phyloP scores from a whole-genome alignment of 2,329 filamentous ascomycete species.

The Tolypocladium tundrense region DNA sequence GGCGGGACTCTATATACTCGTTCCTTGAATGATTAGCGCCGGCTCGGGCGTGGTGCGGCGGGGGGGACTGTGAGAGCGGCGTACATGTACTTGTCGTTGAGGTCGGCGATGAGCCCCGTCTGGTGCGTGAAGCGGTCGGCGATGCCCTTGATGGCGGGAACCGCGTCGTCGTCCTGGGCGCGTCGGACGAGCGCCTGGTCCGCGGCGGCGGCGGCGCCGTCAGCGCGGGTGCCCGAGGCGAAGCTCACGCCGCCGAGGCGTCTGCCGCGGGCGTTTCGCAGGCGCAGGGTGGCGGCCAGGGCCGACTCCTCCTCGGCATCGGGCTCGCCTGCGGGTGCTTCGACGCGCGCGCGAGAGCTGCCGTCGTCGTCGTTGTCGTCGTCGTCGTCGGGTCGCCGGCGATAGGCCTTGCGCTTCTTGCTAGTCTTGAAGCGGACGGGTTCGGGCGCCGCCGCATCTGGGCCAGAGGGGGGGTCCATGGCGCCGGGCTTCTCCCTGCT shows the following conservation, averaged over 20 bases:
- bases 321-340: not conserved
- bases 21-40: conserved; percentile 64
- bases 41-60: not conserved
- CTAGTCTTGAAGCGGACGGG: conserved; percentile 42
- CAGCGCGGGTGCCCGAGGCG: conserved; percentile 19
- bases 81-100: conserved; percentile 72
- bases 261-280: conserved; percentile 40
- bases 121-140: conserved; percentile 56
- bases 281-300: conserved; percentile 38
- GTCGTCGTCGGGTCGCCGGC: conserved; percentile 34
- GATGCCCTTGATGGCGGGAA: conserved; percentile 17
- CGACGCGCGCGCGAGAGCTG: not conserved
- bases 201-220: conserved; percentile 1
- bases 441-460: not conserved
- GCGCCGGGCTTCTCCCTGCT: not conserved
- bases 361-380: not conserved
- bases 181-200: conserved; percentile 17
- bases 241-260: conserved; percentile 49
- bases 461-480: conserved; percentile 9
- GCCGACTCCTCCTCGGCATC: conserved; percentile 20
- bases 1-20: conserved; percentile 73
- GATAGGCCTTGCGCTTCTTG: conserved; percentile 52
- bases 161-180: conserved; percentile 23
- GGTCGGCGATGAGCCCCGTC: conserved; percentile 55
- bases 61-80: conserved; percentile 15